These are phyloP conservation scores for Phytophthora aleatoria DNA, from an alignment of 352 stramenopile species.

Conservation along the genomic window DNA sequence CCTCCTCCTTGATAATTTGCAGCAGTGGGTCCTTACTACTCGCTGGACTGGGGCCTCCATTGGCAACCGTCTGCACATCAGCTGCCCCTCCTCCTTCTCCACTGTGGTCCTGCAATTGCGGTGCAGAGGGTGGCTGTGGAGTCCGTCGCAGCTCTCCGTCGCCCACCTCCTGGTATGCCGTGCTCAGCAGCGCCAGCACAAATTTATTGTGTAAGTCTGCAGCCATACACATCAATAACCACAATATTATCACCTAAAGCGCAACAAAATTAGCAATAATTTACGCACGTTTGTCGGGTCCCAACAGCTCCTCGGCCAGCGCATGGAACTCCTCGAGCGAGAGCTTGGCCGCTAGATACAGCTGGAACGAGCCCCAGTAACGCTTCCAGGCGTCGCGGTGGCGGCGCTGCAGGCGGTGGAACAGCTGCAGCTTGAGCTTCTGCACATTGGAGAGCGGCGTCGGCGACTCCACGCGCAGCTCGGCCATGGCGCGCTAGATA, in stretches of 20 bases:
- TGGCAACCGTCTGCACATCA: neutral
- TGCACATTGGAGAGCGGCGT: slow-evolving; percentile 34
- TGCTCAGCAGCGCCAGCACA: slow-evolving; percentile 56
- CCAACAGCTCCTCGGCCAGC: slow-evolving; percentile 49
- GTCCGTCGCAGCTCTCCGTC: slow-evolving; percentile 7
- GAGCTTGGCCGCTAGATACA: slow-evolving; percentile 54
- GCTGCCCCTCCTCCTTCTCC: slow-evolving; percentile 7
- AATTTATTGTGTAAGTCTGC: slow-evolving; percentile 67
- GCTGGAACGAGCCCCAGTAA: slow-evolving; percentile 69
- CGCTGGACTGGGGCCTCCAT: slow-evolving; percentile 2
- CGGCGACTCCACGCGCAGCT: slow-evolving; percentile 4
- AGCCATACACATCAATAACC: neutral
- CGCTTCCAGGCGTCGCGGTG: slow-evolving; percentile 52
- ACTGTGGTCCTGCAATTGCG: slow-evolving; percentile 12
- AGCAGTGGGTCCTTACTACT: slow-evolving; percentile 19
- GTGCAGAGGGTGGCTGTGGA: slow-evolving; percentile 11
- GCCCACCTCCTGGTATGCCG: slow-evolving; percentile 25
- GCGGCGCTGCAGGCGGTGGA: slow-evolving; percentile 59
- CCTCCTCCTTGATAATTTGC: slow-evolving; percentile 32
- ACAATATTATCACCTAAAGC: neutral
- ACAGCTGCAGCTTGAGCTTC: slow-evolving; percentile 70
- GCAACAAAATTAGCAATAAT: neutral
- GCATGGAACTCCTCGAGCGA: slow-evolving; percentile 65
- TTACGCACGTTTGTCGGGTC: slow-evolving; percentile 48
- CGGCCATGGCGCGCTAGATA: slow-evolving; percentile 16